Evolutionary conservation across 306 rosid species (phyloP).

Genomic region (Trifolium pratense): DNA sequence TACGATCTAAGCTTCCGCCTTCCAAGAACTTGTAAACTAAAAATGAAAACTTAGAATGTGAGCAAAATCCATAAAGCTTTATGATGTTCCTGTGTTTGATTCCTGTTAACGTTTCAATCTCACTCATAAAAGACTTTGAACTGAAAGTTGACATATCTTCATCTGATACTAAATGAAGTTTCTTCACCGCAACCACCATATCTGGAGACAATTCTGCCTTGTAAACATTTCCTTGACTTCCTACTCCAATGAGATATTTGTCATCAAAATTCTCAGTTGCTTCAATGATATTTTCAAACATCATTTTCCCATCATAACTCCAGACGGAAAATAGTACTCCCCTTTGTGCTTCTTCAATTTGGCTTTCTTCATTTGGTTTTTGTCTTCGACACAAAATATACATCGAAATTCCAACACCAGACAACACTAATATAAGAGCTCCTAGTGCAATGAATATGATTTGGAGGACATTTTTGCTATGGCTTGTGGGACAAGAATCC

Average conservation of each 20-base stretch:
- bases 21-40: slow-evolving; percentile 38
- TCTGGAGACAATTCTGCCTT: slow-evolving; percentile 9
- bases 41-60: slow-evolving; percentile 7
- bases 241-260: slow-evolving; percentile 19
- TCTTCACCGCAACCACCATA: slow-evolving; percentile 38
- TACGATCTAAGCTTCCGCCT: slow-evolving; percentile 32
- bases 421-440: background rate
- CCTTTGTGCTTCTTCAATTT: background rate
- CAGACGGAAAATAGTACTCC: slow-evolving; percentile 16
- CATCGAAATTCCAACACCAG: slow-evolving; percentile 12
- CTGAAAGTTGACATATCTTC: background rate
- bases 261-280: slow-evolving; percentile 34
- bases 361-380: background rate
- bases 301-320: slow-evolving; percentile 33
- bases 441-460: slow-evolving; percentile 1
- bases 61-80: slow-evolving; percentile 20
- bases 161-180: background rate
- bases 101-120: slow-evolving; percentile 20
- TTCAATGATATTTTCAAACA: slow-evolving; percentile 36
- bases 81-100: slow-evolving; percentile 32
- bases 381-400: background rate
- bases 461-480: background rate
- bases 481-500: slow-evolving; percentile 13
- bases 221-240: slow-evolving; percentile 37
- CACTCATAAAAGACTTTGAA: slow-evolving; percentile 2